These are phyloP conservation scores for Coffea eugenioides DNA, from an alignment of 257 asterid genomes.

Conservation along the genomic window DNA sequence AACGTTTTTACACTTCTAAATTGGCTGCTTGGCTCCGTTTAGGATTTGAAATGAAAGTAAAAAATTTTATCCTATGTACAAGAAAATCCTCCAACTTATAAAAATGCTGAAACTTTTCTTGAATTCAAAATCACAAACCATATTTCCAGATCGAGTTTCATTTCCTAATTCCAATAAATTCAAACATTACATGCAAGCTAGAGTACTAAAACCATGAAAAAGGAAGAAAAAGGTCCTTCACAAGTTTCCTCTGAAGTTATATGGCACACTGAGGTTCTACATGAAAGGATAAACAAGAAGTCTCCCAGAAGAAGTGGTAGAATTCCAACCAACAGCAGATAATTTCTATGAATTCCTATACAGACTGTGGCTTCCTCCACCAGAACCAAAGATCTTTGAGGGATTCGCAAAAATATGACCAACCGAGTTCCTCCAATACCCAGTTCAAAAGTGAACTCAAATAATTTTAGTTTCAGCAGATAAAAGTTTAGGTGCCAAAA, in stretches of 20 bases:
- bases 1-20: too few species aligned
- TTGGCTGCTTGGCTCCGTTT: too few species aligned
- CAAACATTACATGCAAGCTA: neutral
- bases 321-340: constrained; percentile 69
- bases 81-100: neutral
- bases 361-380: constrained; percentile 11
- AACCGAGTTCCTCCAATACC: too few species aligned
- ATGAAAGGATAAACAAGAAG: constrained; percentile 92
- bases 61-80: neutral
- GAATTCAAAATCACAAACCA: neutral
- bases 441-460: too few species aligned
- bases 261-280: constrained; percentile 85
- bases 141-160: neutral
- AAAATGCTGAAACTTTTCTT: neutral
- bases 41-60: too few species aligned
- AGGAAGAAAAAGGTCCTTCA: neutral
- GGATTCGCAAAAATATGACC: too few species aligned
- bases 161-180: neutral
- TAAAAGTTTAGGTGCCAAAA: constrained; percentile 41
- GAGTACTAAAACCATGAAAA: neutral
- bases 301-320: constrained; percentile 70
- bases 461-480: neutral
- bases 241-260: constrained; percentile 67
- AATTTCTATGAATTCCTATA: constrained; percentile 77
- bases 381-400: too few species aligned